Percentiles rank a stretch among this genome's conserved stretches.
These are phyloP conservation scores for Ogataea methylovora DNA, from an alignment of 805 yeast genomes.

Conservation along the genomic window DNA sequence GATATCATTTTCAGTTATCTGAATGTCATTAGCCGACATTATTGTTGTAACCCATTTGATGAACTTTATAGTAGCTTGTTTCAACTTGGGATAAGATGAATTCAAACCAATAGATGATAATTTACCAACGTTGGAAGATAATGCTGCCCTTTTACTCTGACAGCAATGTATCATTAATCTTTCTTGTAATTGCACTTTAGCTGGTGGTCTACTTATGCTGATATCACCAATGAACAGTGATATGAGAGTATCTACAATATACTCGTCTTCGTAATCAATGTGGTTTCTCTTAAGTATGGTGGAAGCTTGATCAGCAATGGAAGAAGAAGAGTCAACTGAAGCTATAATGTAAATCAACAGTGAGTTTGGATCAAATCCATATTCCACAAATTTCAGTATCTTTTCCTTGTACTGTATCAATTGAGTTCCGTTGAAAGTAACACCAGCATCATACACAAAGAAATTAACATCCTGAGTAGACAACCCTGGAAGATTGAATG, in stretches of 20 bases:
- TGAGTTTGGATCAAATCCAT: conserved; percentile 31
- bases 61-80: conserved; percentile 52
- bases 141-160: conserved; percentile 46
- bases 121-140: conserved; percentile 31
- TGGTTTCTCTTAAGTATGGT: conserved; percentile 41
- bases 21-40: conserved; percentile 7
- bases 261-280: conserved; percentile 44
- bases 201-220: conserved; percentile 40
- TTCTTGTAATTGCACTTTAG: conserved; percentile 44
- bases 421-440: conserved; percentile 42
- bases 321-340: conserved; percentile 48
- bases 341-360: conserved; percentile 49
- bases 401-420: conserved; percentile 34
- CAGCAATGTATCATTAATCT: conserved; percentile 42
- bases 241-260: conserved; percentile 36
- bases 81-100: conserved; percentile 44
- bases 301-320: conserved; percentile 47
- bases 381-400: conserved; percentile 34
- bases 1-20: conserved; percentile 3
- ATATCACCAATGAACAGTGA: conserved; percentile 45
- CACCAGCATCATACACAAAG: conserved; percentile 65
- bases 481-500: conserved; percentile 57
- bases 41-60: conserved; percentile 49
- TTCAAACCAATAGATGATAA: conserved; percentile 55
- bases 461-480: conserved; percentile 47